Base-by-base conservation (phyloP, 495 filamentous ascomycete genomes). In the Bacidia rubella region DNA sequence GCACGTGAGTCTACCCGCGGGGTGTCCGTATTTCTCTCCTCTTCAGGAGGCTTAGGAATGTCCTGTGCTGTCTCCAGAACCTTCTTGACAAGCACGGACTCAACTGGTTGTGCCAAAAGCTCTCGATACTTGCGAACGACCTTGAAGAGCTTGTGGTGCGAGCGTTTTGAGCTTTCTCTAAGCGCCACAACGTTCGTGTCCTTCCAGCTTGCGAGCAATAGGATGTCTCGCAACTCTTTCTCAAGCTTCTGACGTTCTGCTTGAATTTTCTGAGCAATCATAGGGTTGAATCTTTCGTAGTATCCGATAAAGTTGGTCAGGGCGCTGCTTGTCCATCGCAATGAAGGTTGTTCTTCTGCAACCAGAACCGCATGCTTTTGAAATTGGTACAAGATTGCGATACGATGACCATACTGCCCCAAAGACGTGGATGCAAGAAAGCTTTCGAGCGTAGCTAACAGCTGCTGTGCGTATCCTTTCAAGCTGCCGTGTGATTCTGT, bases 161-260 rank as follows among this genome's bases (percentile, higher is more conserved):
- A 96, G 52, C 83, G 80, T 61, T 82, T 78, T 1, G 92, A 87
- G 65, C 89, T 95, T 54, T 95, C 89, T 60, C 79, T 74, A 38
- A 99, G 68, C 5, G 87, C 84, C 50, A 84, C 79, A 48, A 99
- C 90, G 56, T 95, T 97, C 21, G 84, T 95, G 58, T 97, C 93
- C 61, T 93, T 92, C 93, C 93, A 97, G 62, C 86, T 94, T 1
- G 87, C 86, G 52, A 97, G 66, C 26, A 90, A 74, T 20, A 97
- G 74, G 25, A 95, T 81, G 55, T 95, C 85, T 57, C 84, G 86
- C 73, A 97, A 83, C 44, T 86, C 76, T 62, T 87, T 93, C 62
- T 95, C 89, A 9, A 95, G 70, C 3, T 74, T 69, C 1, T 67
- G 66, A 50, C 87, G 73, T 22, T 80, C 83, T 40, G 80, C 74